phyloP scores from a whole-genome alignment of 2,329 filamentous ascomycete genomes.

The Coleophoma cylindrospora region DNA sequence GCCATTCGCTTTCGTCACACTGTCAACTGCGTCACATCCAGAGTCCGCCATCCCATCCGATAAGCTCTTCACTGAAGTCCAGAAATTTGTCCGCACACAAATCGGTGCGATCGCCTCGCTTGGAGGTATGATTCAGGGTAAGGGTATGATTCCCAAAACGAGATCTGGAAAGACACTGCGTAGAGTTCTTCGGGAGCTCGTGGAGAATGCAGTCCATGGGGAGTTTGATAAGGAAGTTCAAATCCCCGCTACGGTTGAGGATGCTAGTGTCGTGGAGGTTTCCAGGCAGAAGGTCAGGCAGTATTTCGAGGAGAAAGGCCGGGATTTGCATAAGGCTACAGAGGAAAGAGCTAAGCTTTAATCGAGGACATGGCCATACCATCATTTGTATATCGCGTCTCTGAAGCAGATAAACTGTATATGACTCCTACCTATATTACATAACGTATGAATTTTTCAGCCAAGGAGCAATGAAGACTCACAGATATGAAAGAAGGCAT shows the following conservation, averaged over 20 bases:
- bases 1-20: conserved; percentile 81
- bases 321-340: conserved; percentile 17
- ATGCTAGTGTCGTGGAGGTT: conserved; percentile 67
- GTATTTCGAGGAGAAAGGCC: conserved; percentile 58
- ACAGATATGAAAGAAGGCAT: too few relatives aligned
- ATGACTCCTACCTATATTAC: too few relatives aligned
- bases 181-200: conserved; percentile 73
- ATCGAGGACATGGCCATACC: background rate
- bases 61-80: conserved; percentile 55
- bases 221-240: conserved; percentile 68
- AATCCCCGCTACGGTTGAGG: conserved; percentile 83
- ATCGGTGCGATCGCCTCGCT: conserved; percentile 85
- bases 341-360: conserved; percentile 43
- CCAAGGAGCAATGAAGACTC: too few relatives aligned
- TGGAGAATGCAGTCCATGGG: conserved; percentile 75
- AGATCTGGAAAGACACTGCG: conserved; percentile 87
- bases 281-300: conserved; percentile 66
- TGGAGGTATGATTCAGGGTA: conserved; percentile 79
- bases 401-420: too few relatives aligned
- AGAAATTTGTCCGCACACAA: conserved; percentile 67
- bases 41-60: conserved; percentile 43
- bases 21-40: conserved; percentile 46
- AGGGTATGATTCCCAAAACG: conserved; percentile 87
- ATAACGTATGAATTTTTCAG: too few relatives aligned
- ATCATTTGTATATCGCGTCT: too few relatives aligned